Base-by-base conservation (phyloP, 2,329 filamentous ascomycete genomes). In the Xylaria sp. region DNA sequence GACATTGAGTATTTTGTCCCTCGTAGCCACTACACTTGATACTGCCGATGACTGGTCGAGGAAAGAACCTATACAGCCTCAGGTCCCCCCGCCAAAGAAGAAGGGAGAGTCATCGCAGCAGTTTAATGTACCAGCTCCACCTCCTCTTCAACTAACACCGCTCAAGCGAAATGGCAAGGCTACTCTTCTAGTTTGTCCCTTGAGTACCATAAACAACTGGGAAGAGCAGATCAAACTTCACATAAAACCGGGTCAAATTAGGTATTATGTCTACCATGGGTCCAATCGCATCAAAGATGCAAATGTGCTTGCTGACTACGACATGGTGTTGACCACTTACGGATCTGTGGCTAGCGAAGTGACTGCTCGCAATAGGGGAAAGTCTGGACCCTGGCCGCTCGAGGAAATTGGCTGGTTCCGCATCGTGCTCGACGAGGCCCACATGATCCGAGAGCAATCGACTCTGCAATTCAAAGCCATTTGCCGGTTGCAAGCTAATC, bases 161-260 rank as follows among this genome's bases (percentile, higher is more conserved):
- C 78, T 92, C n/a, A 81, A 82, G 23, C 85, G 84, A 51, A 97
- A 98, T 75, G 89, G 89, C 6, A 92, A 90, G 76, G 90, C 92
- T 0, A 98, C 96, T 0, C 83, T 99, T 39, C 86, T 99, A 20
- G 89, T 99, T 18, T 97, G 92, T 66, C 96, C 96, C 0, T 86
- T 98, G 2, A 97, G 93, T 76, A 96, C 95, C 0, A 90, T 98
- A 67, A 91, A 92, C 31, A 99, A 98, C 76, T 99, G 96, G 96
- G 92, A 95, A 75, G 90, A 94, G 73, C 96, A 99, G 80, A 93
- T 98, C 70, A 91, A 91, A 75, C 87, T 92, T 67, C 96, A 99
- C 79, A 84, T 97, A 55, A 85, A 87, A 59, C 84, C 88, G 0
- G 86, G 85, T 0, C 82, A 86, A 8, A 78, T 98, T 20, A 90